Conservation (phyloP, 2,329 filamentous ascomycete genomes). For the Ophiocordyceps unilateralis region DNA sequence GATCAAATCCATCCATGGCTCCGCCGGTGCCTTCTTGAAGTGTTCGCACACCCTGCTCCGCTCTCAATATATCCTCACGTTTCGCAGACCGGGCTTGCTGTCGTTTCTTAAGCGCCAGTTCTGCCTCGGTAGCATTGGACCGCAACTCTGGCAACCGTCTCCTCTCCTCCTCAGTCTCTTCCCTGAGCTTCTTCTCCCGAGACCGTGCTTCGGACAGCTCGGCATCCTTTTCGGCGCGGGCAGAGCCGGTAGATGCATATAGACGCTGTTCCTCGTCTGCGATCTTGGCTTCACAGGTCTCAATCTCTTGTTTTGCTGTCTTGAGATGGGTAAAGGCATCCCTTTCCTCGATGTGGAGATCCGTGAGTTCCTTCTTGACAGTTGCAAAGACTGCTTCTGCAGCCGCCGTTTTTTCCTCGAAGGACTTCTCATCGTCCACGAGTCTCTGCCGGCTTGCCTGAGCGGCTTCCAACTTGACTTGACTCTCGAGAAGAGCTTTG, state of each 20-base stretch:
- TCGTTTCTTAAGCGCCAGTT: conserved; percentile 13
- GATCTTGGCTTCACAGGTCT: conserved; percentile 29
- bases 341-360: conserved; percentile 46
- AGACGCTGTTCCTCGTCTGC: conserved; percentile 42
- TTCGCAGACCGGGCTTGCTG: conserved; percentile 23
- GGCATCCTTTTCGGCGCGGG: conserved; percentile 44
- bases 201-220: conserved; percentile 20
- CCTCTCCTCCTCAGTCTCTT: conserved; percentile 11
- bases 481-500: conserved; percentile 25
- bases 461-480: conserved; percentile 24
- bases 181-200: conserved; percentile 10
- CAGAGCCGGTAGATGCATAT: conserved; percentile 50
- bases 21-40: conserved; percentile 39
- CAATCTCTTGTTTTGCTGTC: conserved; percentile 28
- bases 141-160: conserved; percentile 17
- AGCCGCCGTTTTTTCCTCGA: conserved; percentile 24
- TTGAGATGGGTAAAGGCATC: conserved; percentile 43
- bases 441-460: conserved; percentile 22
- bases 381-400: conserved; percentile 35
- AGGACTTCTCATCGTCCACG: conserved; percentile 25
- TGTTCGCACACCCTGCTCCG: conserved; percentile 27
- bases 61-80: conserved; percentile 32
- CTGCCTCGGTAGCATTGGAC: conserved; percentile 13
- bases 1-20: conserved; percentile 46
- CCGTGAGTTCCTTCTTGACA: conserved; percentile 33